Base-by-base conservation (phyloP, 805 yeast species). In the Kodamaea hsintzibuensis region DNA sequence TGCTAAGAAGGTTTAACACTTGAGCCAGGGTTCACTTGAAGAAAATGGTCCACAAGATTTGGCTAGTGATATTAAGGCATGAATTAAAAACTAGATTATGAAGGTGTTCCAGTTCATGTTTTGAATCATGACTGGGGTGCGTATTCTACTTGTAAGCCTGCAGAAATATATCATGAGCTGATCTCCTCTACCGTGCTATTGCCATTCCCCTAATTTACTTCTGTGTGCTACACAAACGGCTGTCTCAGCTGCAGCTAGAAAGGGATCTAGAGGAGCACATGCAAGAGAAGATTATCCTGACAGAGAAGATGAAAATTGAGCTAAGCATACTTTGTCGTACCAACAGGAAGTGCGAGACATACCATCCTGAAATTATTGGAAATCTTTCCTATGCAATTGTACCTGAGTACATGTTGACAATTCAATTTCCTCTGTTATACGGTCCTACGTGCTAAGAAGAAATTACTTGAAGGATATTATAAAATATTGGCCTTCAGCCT, bases 221-320 rank as follows among this genome's bases (percentile, higher is more conserved):
- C 92, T 98, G 49, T 91, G 98, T 81, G 98, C 98, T 57, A 85
- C 87, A 59, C 99, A 95, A 81, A 92, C 98, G 51, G 98, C 98
- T 27, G 79, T 77, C 60, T 83, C 96, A 58, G 99, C 99, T 50
- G 92, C 95, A 58, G 96, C 91, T 54, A 90, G 99, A 82, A 86
- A 81, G 69, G 99, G 95, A 79, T 91, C 98, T 38, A 90, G 99
- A 81, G 99, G 99, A 79, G 98, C 99, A 49, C 99, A 93, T 70
- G 98, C 99, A 54, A 88, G 98, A 81, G 99, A 93, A 76, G 99
- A 93, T 75, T 92, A 76, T 79, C 98, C 96, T 66, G 86, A 84
- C 59, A 90, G 99, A 83, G 97, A 93, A 70, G 99, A 93, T 72
- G 91, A 70, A 52, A 81, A 91, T 82, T 93, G 99, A 98, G 90